Evolutionary conservation across 768 basidiomycete species (phyloP), one percentile per base, ranked within the genome.

Genomic region (Tylopilus subfusipes): DNA sequence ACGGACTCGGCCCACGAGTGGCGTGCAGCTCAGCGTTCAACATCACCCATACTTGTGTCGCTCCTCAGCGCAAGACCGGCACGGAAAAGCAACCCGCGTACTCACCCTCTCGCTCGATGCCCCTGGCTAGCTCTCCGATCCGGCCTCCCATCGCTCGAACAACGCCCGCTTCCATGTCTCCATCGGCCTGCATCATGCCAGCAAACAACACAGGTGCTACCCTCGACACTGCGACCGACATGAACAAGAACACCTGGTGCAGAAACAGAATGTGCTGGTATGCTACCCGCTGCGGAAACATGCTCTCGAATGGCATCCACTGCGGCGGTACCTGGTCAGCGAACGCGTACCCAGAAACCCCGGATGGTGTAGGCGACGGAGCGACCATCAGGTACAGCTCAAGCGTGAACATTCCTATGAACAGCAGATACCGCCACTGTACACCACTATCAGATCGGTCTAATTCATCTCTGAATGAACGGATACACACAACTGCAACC

Each of bases 391-490:
- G 79, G 22, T 77, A 74, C 49, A 91, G 72, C 66, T 93, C 90
- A 13, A 78, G 76, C 5, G 79, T 77, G 44, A 85, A 77, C 49
- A 85, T 70, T 27, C 77, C 72, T n/a, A 79, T 70, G 62, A 85
- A 88, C n/a, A 90, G 72, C 49, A 86, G 70, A 68, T 87, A 90
- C 16, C 90, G 83, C 91, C 91, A 93, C 90, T 91, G 61, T 46
- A 55, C 21, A 31, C 50, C 48, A 52, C 46, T 25, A 49, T 61
- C 46, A 64, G 64, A 55, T 50, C 1, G n/a, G 36, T 52, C 52
- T 9, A 31, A 48, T 57, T 13, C 61, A 40, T 48, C n/a, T 40
- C n/a, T 40, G 34, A 45, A 50, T 25, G 47, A 48, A n/a, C 52
- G 19, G 39, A 43, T 52, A 79, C 88, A 65, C 69, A 90, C 86